Conservation (phyloP, 78 protist species). For the Cavenderia fasciculata region DNA sequence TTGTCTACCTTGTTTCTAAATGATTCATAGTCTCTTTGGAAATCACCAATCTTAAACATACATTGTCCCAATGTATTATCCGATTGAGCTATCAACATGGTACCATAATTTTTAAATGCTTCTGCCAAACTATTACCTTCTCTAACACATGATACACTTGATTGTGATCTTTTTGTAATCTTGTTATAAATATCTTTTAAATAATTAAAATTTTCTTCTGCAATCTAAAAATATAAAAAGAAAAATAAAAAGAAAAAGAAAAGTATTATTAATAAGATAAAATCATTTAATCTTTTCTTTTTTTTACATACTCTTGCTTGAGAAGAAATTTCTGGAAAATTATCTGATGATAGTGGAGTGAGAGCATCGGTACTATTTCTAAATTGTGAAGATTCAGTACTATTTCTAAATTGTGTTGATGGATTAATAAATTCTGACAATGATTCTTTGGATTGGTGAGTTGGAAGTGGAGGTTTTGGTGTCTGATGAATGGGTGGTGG, state of each 20-base stretch:
- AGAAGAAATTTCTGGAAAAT: constrained; percentile 56
- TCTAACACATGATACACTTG: constrained; percentile 41
- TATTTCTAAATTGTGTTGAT: neutral
- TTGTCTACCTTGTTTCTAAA: constrained; percentile 50
- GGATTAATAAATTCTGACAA: neutral
- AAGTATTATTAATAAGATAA: neutral
- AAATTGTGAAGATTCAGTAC: neutral
- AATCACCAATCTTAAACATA: constrained; percentile 69
- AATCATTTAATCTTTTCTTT: neutral
- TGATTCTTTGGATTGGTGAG: neutral
- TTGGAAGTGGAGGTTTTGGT: neutral
- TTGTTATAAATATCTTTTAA: constrained; percentile 57
- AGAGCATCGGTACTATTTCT: neutral
- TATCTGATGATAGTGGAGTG: constrained; percentile 20
- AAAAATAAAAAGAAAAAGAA: neutral
- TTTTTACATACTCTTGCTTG: constrained; percentile 48
- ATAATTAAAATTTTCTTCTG: constrained; percentile 71
- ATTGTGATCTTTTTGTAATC: constrained; percentile 57
- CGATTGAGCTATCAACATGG: constrained; percentile 70
- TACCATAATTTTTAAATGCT: constrained; percentile 77
- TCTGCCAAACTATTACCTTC: constrained; percentile 76
- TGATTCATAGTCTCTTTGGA: constrained; percentile 39
- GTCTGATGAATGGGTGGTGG: neutral
- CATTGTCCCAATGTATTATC: constrained; percentile 70
- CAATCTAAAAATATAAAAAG: constrained; percentile 26